These are phyloP conservation scores for Flaveria trinervia DNA, from an alignment of 129 eudicot genomes.

Conservation along the genomic window DNA sequence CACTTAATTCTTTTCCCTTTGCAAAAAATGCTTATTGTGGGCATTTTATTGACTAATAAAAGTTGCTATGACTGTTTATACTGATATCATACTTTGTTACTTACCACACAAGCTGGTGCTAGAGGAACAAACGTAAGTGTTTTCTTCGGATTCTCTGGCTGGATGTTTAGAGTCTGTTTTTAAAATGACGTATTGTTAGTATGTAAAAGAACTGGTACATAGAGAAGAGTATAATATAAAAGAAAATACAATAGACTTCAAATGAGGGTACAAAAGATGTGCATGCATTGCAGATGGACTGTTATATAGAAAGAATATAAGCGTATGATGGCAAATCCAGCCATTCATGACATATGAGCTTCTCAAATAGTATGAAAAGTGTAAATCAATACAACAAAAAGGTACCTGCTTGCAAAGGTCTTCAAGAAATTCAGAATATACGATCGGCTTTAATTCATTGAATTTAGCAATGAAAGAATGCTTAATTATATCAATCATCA, in stretches of 20 bases:
- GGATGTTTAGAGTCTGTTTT: slow-evolving; percentile 69
- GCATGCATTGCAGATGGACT: too few species aligned
- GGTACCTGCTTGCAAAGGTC: slow-evolving; percentile 99
- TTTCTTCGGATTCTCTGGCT: slow-evolving; percentile 66
- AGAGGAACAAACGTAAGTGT: slow-evolving; percentile 83
- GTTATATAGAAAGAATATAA: too few species aligned
- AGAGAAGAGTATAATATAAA: background rate
- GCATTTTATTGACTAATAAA: background rate
- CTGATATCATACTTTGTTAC: slow-evolving; percentile 17
- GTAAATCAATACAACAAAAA: slow-evolving; percentile 5
- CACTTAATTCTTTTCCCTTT: background rate
- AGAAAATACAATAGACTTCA: background rate
- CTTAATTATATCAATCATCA: slow-evolving; percentile 86
- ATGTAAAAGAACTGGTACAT: background rate
- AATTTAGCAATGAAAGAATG: slow-evolving; percentile 93
- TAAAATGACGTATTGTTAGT: slow-evolving; percentile 1
- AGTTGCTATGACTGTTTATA: background rate
- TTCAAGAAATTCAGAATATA: slow-evolving; percentile 92
- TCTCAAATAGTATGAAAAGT: background rate
- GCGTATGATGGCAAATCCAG: too few species aligned
- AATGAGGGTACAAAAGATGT: background rate
- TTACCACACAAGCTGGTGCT: slow-evolving; percentile 97
- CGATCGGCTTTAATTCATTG: slow-evolving; percentile 83
- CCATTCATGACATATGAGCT: too few species aligned
- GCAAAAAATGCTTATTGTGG: background rate